Conservation (phyloP, 2,329 filamentous ascomycete genomes). For the Mollisiaceae sp. region DNA sequence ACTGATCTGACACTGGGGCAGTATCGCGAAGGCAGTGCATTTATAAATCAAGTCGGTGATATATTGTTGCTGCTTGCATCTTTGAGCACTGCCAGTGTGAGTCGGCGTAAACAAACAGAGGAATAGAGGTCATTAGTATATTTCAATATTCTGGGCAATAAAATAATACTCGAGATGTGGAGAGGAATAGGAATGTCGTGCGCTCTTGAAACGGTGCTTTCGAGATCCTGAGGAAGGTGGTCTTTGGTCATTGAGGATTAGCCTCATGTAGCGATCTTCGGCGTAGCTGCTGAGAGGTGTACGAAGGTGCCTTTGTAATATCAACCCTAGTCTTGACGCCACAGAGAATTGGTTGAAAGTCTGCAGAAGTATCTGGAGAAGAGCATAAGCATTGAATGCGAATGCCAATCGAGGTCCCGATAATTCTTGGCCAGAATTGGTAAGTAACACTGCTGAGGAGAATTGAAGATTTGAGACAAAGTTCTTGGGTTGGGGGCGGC, state of each 20-base stretch:
- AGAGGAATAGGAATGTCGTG: not conserved
- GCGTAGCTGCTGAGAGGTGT: not conserved
- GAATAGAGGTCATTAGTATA: not conserved
- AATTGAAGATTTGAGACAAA: too few relatives aligned
- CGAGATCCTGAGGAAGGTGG: not conserved
- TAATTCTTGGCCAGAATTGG: too few relatives aligned
- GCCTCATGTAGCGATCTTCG: not conserved
- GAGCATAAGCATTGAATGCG: not conserved
- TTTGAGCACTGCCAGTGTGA: not conserved
- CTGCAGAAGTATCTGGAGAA: not conserved
- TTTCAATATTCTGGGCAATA: not conserved
- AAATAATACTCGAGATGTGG: not conserved
- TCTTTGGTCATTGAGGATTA: not conserved
- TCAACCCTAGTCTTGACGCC: not conserved
- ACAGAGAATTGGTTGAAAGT: not conserved
- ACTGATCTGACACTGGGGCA: slow-evolving; percentile 13
- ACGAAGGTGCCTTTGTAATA: too few relatives aligned
- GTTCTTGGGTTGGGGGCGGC: too few relatives aligned
- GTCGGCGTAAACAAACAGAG: not conserved
- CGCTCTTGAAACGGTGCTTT: not conserved
- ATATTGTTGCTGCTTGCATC: not conserved
- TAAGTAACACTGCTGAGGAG: too few relatives aligned
- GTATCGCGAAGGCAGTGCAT: not conserved
- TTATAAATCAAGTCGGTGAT: slow-evolving; percentile 1
- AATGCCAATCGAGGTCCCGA: not conserved